These are phyloP conservation scores for Boletus fagicola DNA, from an alignment of 768 basidiomycete genomes.

Conservation along the genomic window DNA sequence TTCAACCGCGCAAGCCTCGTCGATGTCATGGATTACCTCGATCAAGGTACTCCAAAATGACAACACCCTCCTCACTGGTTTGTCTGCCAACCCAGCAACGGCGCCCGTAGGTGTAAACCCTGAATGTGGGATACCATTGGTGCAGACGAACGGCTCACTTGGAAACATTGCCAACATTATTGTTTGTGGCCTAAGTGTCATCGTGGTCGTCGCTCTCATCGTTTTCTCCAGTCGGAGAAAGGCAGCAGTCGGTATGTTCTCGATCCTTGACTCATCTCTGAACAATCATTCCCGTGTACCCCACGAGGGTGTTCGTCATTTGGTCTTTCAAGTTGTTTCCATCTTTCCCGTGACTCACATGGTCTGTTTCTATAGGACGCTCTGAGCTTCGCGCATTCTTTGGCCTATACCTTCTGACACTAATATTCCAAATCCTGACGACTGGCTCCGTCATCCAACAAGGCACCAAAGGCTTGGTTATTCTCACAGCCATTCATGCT, in stretches of 20 bases:
- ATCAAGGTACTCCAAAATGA: slow-evolving; percentile 41
- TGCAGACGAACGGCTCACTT: slow-evolving; percentile 55
- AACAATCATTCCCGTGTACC: neutral
- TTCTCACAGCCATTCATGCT: slow-evolving; percentile 75
- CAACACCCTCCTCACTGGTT: slow-evolving; percentile 35
- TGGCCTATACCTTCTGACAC: slow-evolving; percentile 62
- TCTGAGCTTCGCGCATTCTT: slow-evolving; percentile 70
- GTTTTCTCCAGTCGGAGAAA: slow-evolving; percentile 59
- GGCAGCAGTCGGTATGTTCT: slow-evolving; percentile 80
- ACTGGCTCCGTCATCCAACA: slow-evolving; percentile 79
- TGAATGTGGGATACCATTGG: slow-evolving; percentile 69
- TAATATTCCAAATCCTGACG: slow-evolving; percentile 78
- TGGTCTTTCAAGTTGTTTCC: neutral
- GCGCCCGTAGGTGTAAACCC: slow-evolving; percentile 86
- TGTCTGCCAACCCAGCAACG: slow-evolving; percentile 42
- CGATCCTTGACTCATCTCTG: neutral
- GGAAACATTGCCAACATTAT: slow-evolving; percentile 89
- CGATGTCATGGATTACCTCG: slow-evolving; percentile 26
- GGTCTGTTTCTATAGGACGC: slow-evolving; percentile 45
- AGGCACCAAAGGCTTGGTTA: slow-evolving; percentile 66
- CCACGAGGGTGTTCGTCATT: neutral
- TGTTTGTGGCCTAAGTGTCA: slow-evolving; percentile 69
- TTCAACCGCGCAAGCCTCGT: slow-evolving; percentile 5
- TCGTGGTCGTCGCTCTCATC: slow-evolving; percentile 59
- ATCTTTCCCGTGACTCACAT: slow-evolving; percentile 1